phyloP scores from a whole-genome alignment of 495 filamentous ascomycete genomes.

The Sordaria brevicollis region DNA sequence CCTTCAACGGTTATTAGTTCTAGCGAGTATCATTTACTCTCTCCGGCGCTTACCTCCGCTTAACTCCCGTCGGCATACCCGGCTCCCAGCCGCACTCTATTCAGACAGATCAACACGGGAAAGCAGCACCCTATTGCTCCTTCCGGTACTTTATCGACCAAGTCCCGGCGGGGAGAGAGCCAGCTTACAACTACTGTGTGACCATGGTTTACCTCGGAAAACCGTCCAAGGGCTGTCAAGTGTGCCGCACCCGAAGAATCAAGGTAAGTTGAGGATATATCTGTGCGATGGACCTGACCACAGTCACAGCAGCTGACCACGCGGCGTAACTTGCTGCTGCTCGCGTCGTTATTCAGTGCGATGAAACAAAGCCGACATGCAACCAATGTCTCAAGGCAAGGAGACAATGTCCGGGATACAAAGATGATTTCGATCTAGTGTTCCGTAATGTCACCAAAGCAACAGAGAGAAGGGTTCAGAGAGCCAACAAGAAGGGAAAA shows the following conservation, averaged over 20 bases:
- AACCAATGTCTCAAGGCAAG: conserved; percentile 57
- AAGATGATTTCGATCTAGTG: conserved; percentile 57
- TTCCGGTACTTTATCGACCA: neutral
- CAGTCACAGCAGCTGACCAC: neutral
- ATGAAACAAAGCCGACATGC: conserved; percentile 58
- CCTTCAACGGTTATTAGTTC: neutral
- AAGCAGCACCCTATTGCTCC: neutral
- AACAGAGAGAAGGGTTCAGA: conserved; percentile 41
- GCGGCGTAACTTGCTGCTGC: neutral
- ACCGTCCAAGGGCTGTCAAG: conserved; percentile 62
- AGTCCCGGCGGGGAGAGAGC: neutral
- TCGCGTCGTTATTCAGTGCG: conserved; percentile 39
- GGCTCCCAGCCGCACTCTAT: neutral
- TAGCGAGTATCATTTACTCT: neutral
- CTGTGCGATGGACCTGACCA: neutral
- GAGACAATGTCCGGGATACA: conserved; percentile 58
- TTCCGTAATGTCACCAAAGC: conserved; percentile 57
- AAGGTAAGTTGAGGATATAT: conserved; percentile 42
- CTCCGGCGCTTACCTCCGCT: neutral
- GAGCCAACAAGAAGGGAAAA: conserved; percentile 24
- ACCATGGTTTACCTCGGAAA: conserved; percentile 67
- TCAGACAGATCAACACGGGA: neutral
- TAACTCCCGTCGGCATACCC: no score
- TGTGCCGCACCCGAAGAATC: conserved; percentile 59
- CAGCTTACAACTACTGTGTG: neutral